Evolutionary conservation across 495 filamentous ascomycete species (phyloP).

Genomic region (Penicillium arizonense): DNA sequence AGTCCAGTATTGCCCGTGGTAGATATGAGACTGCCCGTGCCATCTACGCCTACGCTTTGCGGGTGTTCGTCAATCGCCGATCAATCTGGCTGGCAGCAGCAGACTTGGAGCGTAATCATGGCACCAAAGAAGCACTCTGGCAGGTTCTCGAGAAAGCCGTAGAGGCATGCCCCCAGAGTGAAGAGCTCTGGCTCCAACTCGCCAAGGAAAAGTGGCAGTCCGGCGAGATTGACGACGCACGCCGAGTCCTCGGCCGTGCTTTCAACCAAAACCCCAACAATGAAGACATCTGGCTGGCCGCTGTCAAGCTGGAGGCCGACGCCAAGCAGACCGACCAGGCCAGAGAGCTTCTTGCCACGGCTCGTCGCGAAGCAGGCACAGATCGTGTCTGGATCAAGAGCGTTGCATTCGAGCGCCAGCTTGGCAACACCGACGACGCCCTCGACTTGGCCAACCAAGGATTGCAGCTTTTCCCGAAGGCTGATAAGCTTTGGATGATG

Average conservation of each 20-base stretch:
- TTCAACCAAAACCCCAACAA: conserved; percentile 94
- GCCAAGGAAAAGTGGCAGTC: conserved; percentile 91
- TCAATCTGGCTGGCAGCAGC: conserved; percentile 85
- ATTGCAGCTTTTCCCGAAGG: conserved; percentile 80
- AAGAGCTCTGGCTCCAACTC: conserved; percentile 93
- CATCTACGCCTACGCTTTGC: conserved; percentile 87
- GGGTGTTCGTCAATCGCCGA: conserved; percentile 79
- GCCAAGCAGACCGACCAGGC: conserved; percentile 78
- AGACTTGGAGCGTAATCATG: conserved; percentile 88
- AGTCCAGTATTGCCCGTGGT: conserved; percentile 69
- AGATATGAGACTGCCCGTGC: conserved; percentile 88
- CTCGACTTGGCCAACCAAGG: conserved; percentile 85
- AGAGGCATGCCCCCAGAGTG: conserved; percentile 84
- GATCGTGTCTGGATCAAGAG: conserved; percentile 97
- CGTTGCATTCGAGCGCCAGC: conserved; percentile 84
- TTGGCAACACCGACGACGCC: conserved; percentile 73
- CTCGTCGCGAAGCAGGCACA: conserved; percentile 82
- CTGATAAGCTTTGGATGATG: conserved; percentile 94
- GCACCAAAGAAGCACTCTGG: conserved; percentile 78
- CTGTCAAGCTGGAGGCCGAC: conserved; percentile 92
- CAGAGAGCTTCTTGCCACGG: conserved; percentile 72
- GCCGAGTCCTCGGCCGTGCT: conserved; percentile 76
- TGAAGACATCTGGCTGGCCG: conserved; percentile 95
- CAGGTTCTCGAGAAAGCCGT: conserved; percentile 88
- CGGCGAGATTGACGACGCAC: conserved; percentile 80